Conservation (phyloP, 805 yeast genomes). For the Nematodospora valgi region DNA sequence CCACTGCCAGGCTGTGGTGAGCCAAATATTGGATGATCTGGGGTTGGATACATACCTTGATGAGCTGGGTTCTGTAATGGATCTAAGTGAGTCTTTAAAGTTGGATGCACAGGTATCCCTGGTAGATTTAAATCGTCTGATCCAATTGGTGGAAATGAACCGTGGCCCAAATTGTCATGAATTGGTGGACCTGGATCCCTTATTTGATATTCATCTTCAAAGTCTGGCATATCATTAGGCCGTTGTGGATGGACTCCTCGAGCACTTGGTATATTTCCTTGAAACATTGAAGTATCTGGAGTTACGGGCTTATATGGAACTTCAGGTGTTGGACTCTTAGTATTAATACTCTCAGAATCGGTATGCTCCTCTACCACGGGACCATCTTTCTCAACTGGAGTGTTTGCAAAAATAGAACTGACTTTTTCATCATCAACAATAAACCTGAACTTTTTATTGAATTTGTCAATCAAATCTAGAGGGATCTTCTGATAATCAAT, state of each 20-base stretch:
- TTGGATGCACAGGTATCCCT: slow-evolving; percentile 40
- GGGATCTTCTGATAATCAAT: slow-evolving; percentile 18
- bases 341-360: slow-evolving; percentile 4
- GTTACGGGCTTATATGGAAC: slow-evolving; percentile 2
- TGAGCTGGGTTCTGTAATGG: slow-evolving; percentile 27
- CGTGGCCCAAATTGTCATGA: background rate
- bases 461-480: slow-evolving; percentile 16
- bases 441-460: slow-evolving; percentile 15
- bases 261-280: background rate
- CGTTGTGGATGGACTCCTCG: slow-evolving; percentile 5
- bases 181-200: slow-evolving; percentile 6
- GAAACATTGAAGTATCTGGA: background rate
- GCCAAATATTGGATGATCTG: slow-evolving; percentile 50
- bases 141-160: slow-evolving; percentile 37
- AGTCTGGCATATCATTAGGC: slow-evolving; percentile 47
- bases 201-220: slow-evolving; percentile 51
- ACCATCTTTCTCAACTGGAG: slow-evolving; percentile 2
- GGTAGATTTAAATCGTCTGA: slow-evolving; percentile 50
- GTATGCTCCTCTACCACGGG: slow-evolving; percentile 8
- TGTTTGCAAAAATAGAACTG: slow-evolving; percentile 2
- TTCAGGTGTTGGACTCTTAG: slow-evolving; percentile 8
- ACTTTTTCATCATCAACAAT: slow-evolving; percentile 9
- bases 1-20: slow-evolving; percentile 18
- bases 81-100: slow-evolving; percentile 40
- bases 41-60: slow-evolving; percentile 45